Evolutionary conservation across 2,329 filamentous ascomycete genomes (phyloP), one percentile per base, ranked within the genome.

Genomic region (Pseudogymnoascus sp.): DNA sequence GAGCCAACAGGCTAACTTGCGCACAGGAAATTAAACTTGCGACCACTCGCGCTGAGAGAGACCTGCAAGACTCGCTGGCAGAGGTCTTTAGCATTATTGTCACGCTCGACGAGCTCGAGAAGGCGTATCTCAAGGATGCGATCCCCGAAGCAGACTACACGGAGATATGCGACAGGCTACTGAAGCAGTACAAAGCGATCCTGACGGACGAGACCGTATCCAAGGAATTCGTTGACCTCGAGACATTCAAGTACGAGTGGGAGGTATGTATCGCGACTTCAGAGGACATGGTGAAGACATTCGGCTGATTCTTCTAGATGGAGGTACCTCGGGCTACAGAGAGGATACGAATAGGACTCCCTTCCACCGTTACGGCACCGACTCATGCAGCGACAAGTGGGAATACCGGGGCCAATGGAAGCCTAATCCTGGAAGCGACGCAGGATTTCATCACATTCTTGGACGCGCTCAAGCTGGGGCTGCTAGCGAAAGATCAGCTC

Each of bases 361-460:
- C 95, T 26, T 92, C 91, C 6, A 98, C 95, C 0, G 76, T 88
- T 19, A 83, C 80, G 10, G 81, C 83, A 67, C 76, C 78, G 24
- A 76, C 81, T 2, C 75, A 78, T 14, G 74, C 78, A 31, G 72
- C 78, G 4, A 72, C 75, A 56, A 79, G 73, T 62, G 75, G 78
- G 70, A 82, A 65, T 65, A 65, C 69, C 66, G 66, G 68, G 62
- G 76, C 78, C 69, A 82, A 67, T 61, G 84, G 85, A 8, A 79
- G 85, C 2, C 76, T 97, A 37, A 96, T 98, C 64, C 80, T 96
- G 43, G 88, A 93, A 67, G 95, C 95, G 1, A 98, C 93, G 0
- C 93, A 99, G 75, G 96, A 97, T 75, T 99, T 99, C 75, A 99
- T 99, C 75, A 99, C 95, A 0, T 93, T 99, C 73, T 84, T 99